Evolutionary conservation across 805 yeast genomes (phyloP), one percentile per base, ranked within the genome.

Genomic region (Saturnispora dispora): DNA sequence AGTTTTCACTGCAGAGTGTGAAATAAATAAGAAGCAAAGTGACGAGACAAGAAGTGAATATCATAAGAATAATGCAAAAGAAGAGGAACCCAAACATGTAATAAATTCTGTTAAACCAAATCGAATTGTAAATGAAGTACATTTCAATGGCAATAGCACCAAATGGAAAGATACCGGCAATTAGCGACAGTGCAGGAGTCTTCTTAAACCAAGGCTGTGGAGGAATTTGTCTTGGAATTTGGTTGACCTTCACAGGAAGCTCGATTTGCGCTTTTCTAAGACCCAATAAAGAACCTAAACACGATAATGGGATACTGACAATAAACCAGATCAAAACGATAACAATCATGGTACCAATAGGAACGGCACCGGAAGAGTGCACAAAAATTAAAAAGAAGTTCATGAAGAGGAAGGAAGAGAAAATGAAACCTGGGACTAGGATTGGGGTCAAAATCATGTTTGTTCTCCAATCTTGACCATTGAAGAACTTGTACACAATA

Each of bases 81-180:
- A 90, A 87, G 58, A 91, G 72, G 76, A 91, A 93, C 11, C 98
- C 99, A 74, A 93, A 93, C 98, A 93, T 91, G 76, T 90, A 93
- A 74, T 80, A 93, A 57, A 90, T 83, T 66, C 87, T 79, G 75
- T 87, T 89, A 69, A 86, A 88, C 99, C 99, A 91, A 58, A 93
- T 70, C 32, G 96, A 88, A 48, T 87, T 78, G 72, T 87, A 83
- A 61, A 93, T 87, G 71, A 89, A 91, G 69, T 88, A 90, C 79
- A 93, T 79, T 71, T 93, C 97, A 52, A 93, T 93, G 23, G 96
- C 89, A 63, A 93, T 85, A 20, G 96, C 84, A 9, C 96, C 95
- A 64, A 91, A 89, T 62, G 98, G 97, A 76, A 91, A 83, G 53
- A 91, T 78, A 54, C 98, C 98, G 2, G 95, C 85, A 55, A 87